phyloP scores from a whole-genome alignment of 129 eudicot species.

The Logfia minima region DNA sequence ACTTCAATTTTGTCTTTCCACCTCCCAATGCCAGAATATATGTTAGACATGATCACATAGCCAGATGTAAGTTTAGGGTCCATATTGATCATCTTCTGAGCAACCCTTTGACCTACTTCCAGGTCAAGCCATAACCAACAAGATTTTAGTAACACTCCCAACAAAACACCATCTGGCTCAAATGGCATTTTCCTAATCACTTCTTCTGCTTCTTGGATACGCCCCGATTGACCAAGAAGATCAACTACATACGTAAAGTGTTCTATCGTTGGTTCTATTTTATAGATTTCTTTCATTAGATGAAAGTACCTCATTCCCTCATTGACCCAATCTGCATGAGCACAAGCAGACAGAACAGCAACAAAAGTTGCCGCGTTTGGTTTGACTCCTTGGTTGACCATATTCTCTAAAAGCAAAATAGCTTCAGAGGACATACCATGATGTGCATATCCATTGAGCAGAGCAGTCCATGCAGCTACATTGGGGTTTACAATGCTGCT shows the following conservation, averaged over 20 bases:
- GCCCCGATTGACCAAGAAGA: slow-evolving; percentile 67
- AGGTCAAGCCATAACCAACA: slow-evolving; percentile 69
- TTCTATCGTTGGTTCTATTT: slow-evolving; percentile 50
- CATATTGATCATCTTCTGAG: slow-evolving; percentile 45
- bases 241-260: slow-evolving; percentile 74
- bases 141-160: slow-evolving; percentile 60
- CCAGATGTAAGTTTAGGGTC: slow-evolving; percentile 47
- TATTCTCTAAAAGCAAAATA: slow-evolving; percentile 38
- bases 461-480: slow-evolving; percentile 71
- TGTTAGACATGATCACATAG: slow-evolving; percentile 59
- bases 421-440: slow-evolving; percentile 57
- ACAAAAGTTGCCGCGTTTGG: slow-evolving; percentile 72
- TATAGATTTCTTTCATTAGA: slow-evolving; percentile 43
- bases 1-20: slow-evolving; percentile 58
- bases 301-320: slow-evolving; percentile 50
- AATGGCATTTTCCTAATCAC: slow-evolving; percentile 47
- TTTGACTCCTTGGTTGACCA: slow-evolving; percentile 46
- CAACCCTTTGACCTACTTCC: slow-evolving; percentile 57
- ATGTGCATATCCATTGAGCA: slow-evolving; percentile 61
- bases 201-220: slow-evolving; percentile 65
- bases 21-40: slow-evolving; percentile 53
- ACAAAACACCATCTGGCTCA: slow-evolving; percentile 49
- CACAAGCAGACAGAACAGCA: slow-evolving; percentile 62
- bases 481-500: slow-evolving; percentile 47
- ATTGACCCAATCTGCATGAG: slow-evolving; percentile 45